Base-by-base conservation (phyloP, 2,329 filamentous ascomycete species). In the Sclerotinia borealis region DNA sequence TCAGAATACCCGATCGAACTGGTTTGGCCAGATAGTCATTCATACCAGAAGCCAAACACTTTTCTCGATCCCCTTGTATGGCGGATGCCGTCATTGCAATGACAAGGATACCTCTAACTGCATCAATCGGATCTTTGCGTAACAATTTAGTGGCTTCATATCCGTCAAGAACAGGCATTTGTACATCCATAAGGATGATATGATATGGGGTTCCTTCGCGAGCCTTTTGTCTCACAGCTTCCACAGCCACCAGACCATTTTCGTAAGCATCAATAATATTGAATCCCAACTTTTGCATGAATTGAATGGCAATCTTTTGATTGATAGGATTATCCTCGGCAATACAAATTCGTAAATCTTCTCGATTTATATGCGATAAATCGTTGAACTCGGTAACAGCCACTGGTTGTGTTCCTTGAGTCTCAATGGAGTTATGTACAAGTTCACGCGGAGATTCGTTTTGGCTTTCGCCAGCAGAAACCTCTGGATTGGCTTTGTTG, bases 21-120 rank as follows among this genome's bases (percentile, higher is more conserved):
- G 93, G 93, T 75, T 98, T 98, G 19, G 93, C 92, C 1, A 97
- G 84, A 72, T 97, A 98, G 72, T 97, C 95, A 75, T 97, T 96
- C 93, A 98, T 98, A 50, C 93, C 93, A 1, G 92, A 91, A 56
- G 92, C 91, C n/a, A 97, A 79, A 70, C 93, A 97, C 77, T 96
- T 97, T 75, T 98, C 93, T 54, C 93, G 83, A 74, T 98, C 93
- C 22, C 93, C 93, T 74, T 95, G 90, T 66, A 98, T 98, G 3
- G 93, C 93, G 31, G 89, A 93, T 1, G 93, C 93, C 1, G 93
- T 98, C 93, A 98, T 97, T 61, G 93, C 93, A 70, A 98, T 97
- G 55, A 98, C 90, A n/a, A 97, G 80, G 1, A 96, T 85, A 68
- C 91, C 87, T 59, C 91, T 83, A 13, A 98, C 91, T 9, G 84